These are phyloP conservation scores for Tephrocybe sp. DNA, from an alignment of 768 basidiomycete genomes.

Conservation along the genomic window DNA sequence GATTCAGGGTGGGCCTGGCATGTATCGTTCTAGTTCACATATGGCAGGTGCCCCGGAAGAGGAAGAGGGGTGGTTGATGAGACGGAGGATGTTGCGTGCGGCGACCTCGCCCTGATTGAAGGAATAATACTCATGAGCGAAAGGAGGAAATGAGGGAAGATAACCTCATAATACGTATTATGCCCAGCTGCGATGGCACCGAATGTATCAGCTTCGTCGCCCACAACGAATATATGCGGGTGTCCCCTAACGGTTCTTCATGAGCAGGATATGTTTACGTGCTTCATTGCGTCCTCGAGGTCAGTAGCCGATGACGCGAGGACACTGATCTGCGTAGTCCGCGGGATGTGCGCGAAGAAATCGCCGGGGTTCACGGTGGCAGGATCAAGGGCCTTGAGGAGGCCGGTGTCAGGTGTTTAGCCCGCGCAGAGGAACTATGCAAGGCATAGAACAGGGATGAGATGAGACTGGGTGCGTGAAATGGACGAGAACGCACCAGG, in stretches of 20 bases:
- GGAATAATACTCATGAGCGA: background rate
- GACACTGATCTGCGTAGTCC: constrained; percentile 51
- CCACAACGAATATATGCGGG: constrained; percentile 57
- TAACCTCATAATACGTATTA: constrained; percentile 51
- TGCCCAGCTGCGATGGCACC: constrained; percentile 64
- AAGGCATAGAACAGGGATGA: background rate
- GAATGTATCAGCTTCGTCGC: constrained; percentile 64
- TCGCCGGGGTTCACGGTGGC: constrained; percentile 37
- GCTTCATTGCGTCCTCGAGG: constrained; percentile 20
- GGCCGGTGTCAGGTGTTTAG: constrained; percentile 53
- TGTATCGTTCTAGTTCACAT: constrained; percentile 40
- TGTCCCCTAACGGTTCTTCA: constrained; percentile 13
- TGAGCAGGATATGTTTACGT: constrained; percentile 15
- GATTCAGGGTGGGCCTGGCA: constrained; percentile 50
- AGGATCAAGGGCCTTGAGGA: constrained; percentile 44
- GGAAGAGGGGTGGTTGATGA: constrained; percentile 43
- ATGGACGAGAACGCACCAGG: constrained; percentile 34
- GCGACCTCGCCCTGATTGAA: constrained; percentile 51
- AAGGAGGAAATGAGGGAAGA: background rate
- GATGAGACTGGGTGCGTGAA: too few relatives aligned
- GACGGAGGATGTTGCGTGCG: constrained; percentile 50
- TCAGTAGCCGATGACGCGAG: constrained; percentile 9
- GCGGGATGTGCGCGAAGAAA: constrained; percentile 43
- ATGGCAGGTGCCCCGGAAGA: constrained; percentile 2
- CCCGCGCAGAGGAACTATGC: constrained; percentile 61